Base-by-base conservation (phyloP, 371 early-diverging fungal genomes). In the Sporodiniella umbellata region DNA sequence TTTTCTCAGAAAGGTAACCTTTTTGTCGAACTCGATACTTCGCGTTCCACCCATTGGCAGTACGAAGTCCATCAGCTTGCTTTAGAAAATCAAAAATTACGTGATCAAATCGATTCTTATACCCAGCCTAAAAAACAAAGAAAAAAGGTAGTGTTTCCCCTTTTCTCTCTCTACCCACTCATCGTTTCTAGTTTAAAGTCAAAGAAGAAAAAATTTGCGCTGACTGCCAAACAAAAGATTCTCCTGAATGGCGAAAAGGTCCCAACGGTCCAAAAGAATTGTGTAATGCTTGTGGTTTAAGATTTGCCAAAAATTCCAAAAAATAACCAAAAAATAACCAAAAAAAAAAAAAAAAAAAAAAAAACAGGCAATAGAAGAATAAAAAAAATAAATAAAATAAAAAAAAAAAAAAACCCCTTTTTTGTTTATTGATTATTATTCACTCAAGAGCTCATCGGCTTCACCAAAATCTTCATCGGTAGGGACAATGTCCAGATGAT, bases 261-360 rank as follows among this genome's bases (percentile, higher is more conserved):
- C 88, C 88, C 28, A 80, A 82, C 50, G 88, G 90, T 14, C 83
- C 85, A n/a, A 80, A 82, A 50, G 79, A 89, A 30, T 75, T 93
- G 17, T 93, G 93, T 72, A 93, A 93, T 66, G 88, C 90, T 8
- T 93, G 93, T 58, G 92, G 93, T 10, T 61, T 93, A 31, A 72
- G 80, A 17, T 68, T 60, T 45, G 64, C 64, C 2, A 61, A 61
- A 61, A 61, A 30, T 47, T 15, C 1, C 12, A 26, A 43, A 28
- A 28, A 12, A n/a, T n/a, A n/a, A n/a, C n/a, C n/a, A n/a, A n/a
- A n/a, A n/a, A n/a, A n/a, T n/a, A n/a, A n/a, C n/a, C n/a, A n/a
- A n/a, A n/a, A n/a, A n/a, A n/a, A n/a, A n/a, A n/a, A n/a, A n/a
- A n/a, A n/a, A n/a, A n/a, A n/a, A n/a, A n/a, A n/a, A n/a, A n/a